These are phyloP conservation scores for Cyathus striatus DNA, from an alignment of 768 basidiomycete species.

Conservation along the genomic window DNA sequence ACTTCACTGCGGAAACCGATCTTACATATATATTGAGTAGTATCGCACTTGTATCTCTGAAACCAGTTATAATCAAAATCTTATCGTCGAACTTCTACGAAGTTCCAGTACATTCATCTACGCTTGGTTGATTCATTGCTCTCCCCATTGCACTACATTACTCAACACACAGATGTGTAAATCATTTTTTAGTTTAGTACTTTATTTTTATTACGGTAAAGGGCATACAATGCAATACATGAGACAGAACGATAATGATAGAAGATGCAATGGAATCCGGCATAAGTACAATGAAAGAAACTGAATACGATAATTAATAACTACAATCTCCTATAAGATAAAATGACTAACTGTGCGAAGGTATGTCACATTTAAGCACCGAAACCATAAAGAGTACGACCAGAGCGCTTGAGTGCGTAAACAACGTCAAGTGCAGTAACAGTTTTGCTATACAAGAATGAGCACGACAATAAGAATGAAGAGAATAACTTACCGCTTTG, in stretches of 20 bases:
- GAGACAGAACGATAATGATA: background rate
- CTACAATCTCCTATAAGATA: background rate
- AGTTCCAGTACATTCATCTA: background rate
- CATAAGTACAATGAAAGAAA: background rate
- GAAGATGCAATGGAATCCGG: background rate
- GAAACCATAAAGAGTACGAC: constrained; percentile 80
- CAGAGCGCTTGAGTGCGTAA: constrained; percentile 69
- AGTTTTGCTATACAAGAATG: constrained; percentile 49
- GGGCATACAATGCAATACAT: constrained; percentile 8
- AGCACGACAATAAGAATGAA: constrained; percentile 1
- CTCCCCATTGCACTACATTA: background rate
- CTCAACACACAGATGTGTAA: background rate
- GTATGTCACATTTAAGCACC: constrained; percentile 44
- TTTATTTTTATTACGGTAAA: constrained; percentile 3
- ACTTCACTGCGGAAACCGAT: background rate
- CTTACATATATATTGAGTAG: background rate
- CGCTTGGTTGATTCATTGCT: background rate
- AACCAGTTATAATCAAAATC: background rate
- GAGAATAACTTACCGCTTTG: constrained; percentile 54
- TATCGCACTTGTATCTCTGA: background rate
- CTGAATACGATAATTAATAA: background rate
- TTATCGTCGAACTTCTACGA: background rate
- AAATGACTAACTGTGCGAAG: background rate
- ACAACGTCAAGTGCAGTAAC: constrained; percentile 86
- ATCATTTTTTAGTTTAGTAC: background rate